These are phyloP conservation scores for Pichia sp. DNA, from an alignment of 1,139 yeast species.

Conservation along the genomic window DNA sequence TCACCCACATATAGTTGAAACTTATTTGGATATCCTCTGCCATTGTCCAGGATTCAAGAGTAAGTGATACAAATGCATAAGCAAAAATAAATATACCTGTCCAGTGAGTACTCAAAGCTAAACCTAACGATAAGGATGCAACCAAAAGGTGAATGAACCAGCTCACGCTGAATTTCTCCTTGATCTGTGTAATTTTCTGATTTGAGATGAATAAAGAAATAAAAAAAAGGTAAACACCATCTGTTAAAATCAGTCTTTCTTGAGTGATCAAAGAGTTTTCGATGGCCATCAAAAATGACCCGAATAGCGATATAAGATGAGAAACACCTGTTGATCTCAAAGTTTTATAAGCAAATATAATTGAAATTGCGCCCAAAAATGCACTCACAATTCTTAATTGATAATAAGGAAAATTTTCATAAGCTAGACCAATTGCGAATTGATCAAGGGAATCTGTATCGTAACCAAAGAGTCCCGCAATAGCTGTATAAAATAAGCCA, in stretches of 20 bases:
- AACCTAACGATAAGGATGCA: slow-evolving; percentile 52
- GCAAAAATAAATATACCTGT: slow-evolving; percentile 50
- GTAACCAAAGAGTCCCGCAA: slow-evolving; percentile 43
- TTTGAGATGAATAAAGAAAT: slow-evolving; percentile 42
- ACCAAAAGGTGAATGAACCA: slow-evolving; percentile 46
- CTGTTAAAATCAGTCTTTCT: slow-evolving; percentile 48
- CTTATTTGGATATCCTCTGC: slow-evolving; percentile 54
- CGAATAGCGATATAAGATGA: slow-evolving; percentile 41
- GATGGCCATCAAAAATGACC: slow-evolving; percentile 43
- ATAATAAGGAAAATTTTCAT: slow-evolving; percentile 36
- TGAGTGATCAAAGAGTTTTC: slow-evolving; percentile 55
- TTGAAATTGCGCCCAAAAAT: slow-evolving; percentile 43
- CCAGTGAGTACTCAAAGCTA: slow-evolving; percentile 48
- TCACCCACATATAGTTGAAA: slow-evolving; percentile 34
- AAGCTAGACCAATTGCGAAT: background rate
- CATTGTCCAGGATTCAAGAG: slow-evolving; percentile 49
- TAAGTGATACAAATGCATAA: slow-evolving; percentile 47
- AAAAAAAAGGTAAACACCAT: slow-evolving; percentile 47
- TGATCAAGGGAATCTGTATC: slow-evolving; percentile 8
- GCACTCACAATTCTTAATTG: slow-evolving; percentile 55
- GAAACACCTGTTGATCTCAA: slow-evolving; percentile 48
- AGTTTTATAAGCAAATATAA: slow-evolving; percentile 45
- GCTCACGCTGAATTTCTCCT: slow-evolving; percentile 35
- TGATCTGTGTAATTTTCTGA: slow-evolving; percentile 41
- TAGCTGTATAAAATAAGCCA: slow-evolving; percentile 44